These are phyloP conservation scores for Penicillium atrosanguineum DNA, from an alignment of 495 filamentous ascomycete species.

Conservation along the genomic window DNA sequence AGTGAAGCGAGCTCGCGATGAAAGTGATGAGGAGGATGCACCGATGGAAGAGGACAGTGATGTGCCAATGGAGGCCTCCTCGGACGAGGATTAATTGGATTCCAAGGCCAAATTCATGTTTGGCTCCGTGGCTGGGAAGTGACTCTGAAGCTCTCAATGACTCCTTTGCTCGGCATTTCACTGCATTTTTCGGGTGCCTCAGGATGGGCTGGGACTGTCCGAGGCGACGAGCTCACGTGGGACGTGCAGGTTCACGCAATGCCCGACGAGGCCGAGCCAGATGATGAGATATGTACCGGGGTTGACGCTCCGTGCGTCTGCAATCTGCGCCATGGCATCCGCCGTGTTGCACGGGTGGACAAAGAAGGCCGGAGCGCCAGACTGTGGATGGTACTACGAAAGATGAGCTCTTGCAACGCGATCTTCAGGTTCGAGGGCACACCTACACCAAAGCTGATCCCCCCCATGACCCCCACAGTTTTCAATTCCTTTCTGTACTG, in stretches of 20 bases:
- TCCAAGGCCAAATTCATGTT: not conserved
- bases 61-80: slow-evolving; percentile 54
- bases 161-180: not conserved
- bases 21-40: slow-evolving; percentile 64
- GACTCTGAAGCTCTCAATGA: not conserved
- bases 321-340: slow-evolving; percentile 61
- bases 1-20: slow-evolving; percentile 68
- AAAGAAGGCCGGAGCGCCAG: slow-evolving; percentile 71
- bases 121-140: slow-evolving; percentile 1
- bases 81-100: slow-evolving; percentile 47
- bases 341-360: slow-evolving; percentile 85
- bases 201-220: slow-evolving; percentile 22
- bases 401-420: slow-evolving; percentile 38
- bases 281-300: slow-evolving; percentile 70
- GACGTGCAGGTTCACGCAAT: slow-evolving; percentile 68
- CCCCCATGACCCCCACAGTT: slow-evolving; percentile 64
- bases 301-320: slow-evolving; percentile 47
- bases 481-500: slow-evolving; percentile 56
- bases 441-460: slow-evolving; percentile 74
- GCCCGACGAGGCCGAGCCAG: slow-evolving; percentile 77
- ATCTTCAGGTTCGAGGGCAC: slow-evolving; percentile 5
- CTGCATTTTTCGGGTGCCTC: slow-evolving; percentile 5
- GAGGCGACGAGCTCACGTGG: slow-evolving; percentile 49
- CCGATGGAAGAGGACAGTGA: slow-evolving; percentile 71
- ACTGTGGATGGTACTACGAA: slow-evolving; percentile 74